Percentiles rank a stretch among this genome's conserved stretches.
These are phyloP conservation scores for Leucosporidium creatinivorum DNA, from an alignment of 768 basidiomycete genomes.

Conservation along the genomic window DNA sequence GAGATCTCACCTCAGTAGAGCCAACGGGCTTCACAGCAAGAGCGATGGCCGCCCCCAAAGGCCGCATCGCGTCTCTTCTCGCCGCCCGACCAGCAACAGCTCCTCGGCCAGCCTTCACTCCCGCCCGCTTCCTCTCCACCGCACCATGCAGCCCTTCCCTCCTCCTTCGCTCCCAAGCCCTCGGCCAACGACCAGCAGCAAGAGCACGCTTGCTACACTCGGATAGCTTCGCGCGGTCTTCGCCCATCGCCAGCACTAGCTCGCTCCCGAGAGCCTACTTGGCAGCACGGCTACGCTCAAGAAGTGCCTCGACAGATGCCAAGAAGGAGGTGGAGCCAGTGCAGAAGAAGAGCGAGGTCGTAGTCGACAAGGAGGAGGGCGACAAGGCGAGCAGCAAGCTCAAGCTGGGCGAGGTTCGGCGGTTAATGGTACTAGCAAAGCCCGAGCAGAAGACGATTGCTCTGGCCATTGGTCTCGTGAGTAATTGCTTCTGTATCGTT, in stretches of 20 bases:
- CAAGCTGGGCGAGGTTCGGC: conserved; percentile 19
- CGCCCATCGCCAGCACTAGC: not conserved
- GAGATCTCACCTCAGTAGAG: too few relatives aligned
- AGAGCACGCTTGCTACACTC: too few relatives aligned
- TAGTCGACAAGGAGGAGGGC: not conserved
- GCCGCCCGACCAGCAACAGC: not conserved
- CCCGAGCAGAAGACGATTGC: conserved; percentile 72
- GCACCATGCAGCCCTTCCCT: not conserved
- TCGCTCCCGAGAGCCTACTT: not conserved
- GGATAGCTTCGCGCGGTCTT: not conserved
- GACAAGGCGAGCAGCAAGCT: conserved; percentile 5
- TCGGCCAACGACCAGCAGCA: not conserved
- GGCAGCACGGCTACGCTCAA: not conserved
- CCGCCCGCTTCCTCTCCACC: not conserved
- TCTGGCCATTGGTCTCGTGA: conserved; percentile 59
- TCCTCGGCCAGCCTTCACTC: not conserved
- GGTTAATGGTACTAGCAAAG: conserved; percentile 61
- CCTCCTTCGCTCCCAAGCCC: not conserved
- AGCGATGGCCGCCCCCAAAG: too few relatives aligned
- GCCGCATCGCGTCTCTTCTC: too few relatives aligned
- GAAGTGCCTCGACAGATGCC: not conserved
- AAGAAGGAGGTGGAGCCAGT: not conserved
- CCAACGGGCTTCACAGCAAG: too few relatives aligned
- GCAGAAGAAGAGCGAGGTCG: not conserved
- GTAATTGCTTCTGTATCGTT: conserved; percentile 18